phyloP scores from a whole-genome alignment of 139 green algal species.

The Nannochloris sp. region DNA sequence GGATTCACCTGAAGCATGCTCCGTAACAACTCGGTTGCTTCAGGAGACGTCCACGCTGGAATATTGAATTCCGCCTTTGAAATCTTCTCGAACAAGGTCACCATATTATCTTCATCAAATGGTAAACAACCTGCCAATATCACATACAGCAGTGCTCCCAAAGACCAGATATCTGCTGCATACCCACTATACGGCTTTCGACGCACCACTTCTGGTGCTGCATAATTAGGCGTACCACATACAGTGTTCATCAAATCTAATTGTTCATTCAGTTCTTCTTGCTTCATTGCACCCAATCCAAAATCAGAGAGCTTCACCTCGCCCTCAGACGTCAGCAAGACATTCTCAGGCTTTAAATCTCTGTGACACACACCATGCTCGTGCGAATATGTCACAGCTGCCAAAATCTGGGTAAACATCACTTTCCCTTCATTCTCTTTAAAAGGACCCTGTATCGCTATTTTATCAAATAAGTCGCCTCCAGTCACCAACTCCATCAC shows the following conservation, averaged over 20 bases:
- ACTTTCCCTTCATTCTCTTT: conserved; percentile 37
- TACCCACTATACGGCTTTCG: conserved; percentile 37
- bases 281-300: conserved; percentile 37
- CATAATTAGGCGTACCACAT: conserved; percentile 73
- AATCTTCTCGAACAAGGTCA: conserved; percentile 35
- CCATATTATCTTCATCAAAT: conserved; percentile 43
- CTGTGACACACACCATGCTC: conserved; percentile 28
- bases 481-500: conserved; percentile 68
- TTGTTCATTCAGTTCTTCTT: not conserved
- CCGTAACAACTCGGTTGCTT: conserved; percentile 18
- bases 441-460: conserved; percentile 42
- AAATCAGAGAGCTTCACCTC: conserved; percentile 53
- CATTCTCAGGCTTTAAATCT: conserved; percentile 66
- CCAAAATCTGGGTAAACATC: conserved; percentile 59
- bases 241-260: conserved; percentile 44
- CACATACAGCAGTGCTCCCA: conserved; percentile 44
- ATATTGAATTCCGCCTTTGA: conserved; percentile 23
- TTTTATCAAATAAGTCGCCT: conserved; percentile 64
- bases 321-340: conserved; percentile 37
- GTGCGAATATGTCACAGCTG: conserved; percentile 59
- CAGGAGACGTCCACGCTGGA: conserved; percentile 29
- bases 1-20: conserved; percentile 28
- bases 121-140: conserved; percentile 38
- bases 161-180: conserved; percentile 50
- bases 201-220: conserved; percentile 58